Percentiles rank a stretch among this genome's conserved stretches.
phyloP scores from a whole-genome alignment of 768 basidiomycete species.

The Ephemerocybe angulata region DNA sequence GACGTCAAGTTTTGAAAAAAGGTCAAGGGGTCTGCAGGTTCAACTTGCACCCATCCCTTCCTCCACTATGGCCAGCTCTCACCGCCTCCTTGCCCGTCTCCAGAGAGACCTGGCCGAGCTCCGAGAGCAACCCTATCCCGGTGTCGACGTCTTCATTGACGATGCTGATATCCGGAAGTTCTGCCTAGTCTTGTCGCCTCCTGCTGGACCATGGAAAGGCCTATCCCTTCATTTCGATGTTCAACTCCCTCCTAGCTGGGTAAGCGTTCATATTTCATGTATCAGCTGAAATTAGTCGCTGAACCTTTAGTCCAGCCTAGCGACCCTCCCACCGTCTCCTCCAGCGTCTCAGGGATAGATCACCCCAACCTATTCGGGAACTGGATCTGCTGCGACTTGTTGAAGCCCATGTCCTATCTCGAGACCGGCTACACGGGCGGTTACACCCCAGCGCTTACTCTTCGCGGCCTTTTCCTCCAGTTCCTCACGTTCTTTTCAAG shows the following conservation, averaged over 20 bases:
- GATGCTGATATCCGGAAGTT: constrained; percentile 40
- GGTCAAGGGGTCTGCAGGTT: not conserved
- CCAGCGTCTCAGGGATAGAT: constrained; percentile 32
- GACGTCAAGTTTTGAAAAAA: too few species aligned
- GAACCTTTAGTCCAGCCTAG: constrained; percentile 26
- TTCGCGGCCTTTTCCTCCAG: constrained; percentile 44
- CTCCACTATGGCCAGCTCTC: not conserved
- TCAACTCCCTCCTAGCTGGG: constrained; percentile 36
- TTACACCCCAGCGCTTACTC: constrained; percentile 42
- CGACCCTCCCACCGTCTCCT: constrained; percentile 30
- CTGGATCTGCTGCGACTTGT: constrained; percentile 42
- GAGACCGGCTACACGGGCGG: constrained; percentile 36
- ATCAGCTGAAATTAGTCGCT: not conserved
- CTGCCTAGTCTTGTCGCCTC: constrained; percentile 42
- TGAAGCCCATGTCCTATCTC: constrained; percentile 25
- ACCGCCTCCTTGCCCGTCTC: constrained; percentile 18
- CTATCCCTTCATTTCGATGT: constrained; percentile 41
- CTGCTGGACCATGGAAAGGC: constrained; percentile 43
- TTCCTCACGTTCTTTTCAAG: constrained; percentile 43
- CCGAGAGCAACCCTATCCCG: constrained; percentile 39
- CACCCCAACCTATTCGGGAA: constrained; percentile 40
- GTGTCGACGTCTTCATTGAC: constrained; percentile 38
- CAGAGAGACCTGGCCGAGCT: constrained; percentile 40
- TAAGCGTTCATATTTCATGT: constrained; percentile 13
- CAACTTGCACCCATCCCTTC: not conserved